phyloP scores from a whole-genome alignment of 352 stramenopile genomes.

The Pilasporangium apinafurcum region DNA sequence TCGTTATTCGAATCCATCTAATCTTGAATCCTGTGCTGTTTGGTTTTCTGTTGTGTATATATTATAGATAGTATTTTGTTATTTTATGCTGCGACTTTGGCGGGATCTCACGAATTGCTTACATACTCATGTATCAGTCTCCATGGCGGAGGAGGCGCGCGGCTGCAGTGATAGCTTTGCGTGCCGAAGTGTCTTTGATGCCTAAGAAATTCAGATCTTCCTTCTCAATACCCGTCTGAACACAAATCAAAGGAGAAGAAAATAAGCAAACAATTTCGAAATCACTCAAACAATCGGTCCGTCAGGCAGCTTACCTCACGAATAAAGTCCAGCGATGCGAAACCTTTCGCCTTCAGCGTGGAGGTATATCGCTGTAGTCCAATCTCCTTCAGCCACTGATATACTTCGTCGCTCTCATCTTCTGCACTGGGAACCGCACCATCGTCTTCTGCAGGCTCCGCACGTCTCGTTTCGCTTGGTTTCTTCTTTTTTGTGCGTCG shows the following conservation, averaged over 20 bases:
- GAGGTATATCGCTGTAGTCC: conserved; percentile 47
- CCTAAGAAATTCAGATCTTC: conserved; percentile 84
- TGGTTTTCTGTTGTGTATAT: too few relatives aligned
- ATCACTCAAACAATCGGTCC: too few relatives aligned
- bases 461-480: conserved; percentile 14
- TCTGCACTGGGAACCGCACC: conserved; percentile 19
- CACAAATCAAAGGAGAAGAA: not conserved
- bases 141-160: conserved; percentile 46
- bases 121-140: conserved; percentile 17
- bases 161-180: conserved; percentile 54
- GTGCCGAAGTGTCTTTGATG: conserved; percentile 57
- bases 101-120: too few relatives aligned
- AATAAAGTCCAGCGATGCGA: conserved; percentile 75
- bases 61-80: too few relatives aligned
- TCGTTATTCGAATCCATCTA: too few relatives aligned
- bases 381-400: conserved; percentile 63
- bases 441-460: conserved; percentile 5
- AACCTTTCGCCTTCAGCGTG: conserved; percentile 75
- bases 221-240: conserved; percentile 79
- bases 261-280: too few relatives aligned
- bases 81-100: too few relatives aligned
- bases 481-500: conserved; percentile 11
- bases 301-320: conserved; percentile 80
- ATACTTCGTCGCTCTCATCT: conserved; percentile 62
- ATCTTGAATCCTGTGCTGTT: too few relatives aligned